Evolutionary conservation across 345 rosid genomes (phyloP).

Genomic region (Geranium brycei): DNA sequence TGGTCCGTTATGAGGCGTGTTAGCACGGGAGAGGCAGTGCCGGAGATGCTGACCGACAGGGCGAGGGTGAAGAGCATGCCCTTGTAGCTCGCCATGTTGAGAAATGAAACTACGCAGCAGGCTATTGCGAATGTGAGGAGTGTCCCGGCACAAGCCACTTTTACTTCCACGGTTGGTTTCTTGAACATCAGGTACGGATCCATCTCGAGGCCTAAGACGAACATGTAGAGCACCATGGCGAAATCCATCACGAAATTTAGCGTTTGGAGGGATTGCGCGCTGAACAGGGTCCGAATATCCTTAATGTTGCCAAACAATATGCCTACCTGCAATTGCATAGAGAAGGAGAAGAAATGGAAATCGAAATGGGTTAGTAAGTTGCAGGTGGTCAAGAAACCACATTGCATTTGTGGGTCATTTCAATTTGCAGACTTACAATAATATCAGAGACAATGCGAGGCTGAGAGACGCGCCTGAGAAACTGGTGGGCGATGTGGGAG

Average conservation of each 20-base stretch:
- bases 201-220: constrained; percentile 87
- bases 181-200: constrained; percentile 55
- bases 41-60: constrained; percentile 46
- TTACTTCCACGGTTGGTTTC: constrained; percentile 57
- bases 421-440: constrained; percentile 22
- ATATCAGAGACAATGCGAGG: constrained; percentile 74
- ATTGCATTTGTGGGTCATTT: too few species aligned
- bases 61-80: constrained; percentile 33
- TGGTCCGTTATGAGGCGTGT: constrained; percentile 74
- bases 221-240: constrained; percentile 79
- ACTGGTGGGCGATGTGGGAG: constrained; percentile 49
- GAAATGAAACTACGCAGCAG: constrained; percentile 40
- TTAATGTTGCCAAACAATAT: constrained; percentile 40
- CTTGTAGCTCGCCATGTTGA: constrained; percentile 19
- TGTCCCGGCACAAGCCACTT: constrained; percentile 76
- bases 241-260: constrained; percentile 48
- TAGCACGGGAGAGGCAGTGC: constrained; percentile 70
- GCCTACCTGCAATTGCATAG: constrained; percentile 43
- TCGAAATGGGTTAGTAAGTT: background rate
- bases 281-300: constrained; percentile 2
- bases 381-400: background rate
- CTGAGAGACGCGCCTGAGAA: constrained; percentile 55
- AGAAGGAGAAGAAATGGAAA: too few species aligned
- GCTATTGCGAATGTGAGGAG: constrained; percentile 46
- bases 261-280: constrained; percentile 8